phyloP scores from a whole-genome alignment of 1,139 yeast genomes.

The Arxiozyma bovina region DNA sequence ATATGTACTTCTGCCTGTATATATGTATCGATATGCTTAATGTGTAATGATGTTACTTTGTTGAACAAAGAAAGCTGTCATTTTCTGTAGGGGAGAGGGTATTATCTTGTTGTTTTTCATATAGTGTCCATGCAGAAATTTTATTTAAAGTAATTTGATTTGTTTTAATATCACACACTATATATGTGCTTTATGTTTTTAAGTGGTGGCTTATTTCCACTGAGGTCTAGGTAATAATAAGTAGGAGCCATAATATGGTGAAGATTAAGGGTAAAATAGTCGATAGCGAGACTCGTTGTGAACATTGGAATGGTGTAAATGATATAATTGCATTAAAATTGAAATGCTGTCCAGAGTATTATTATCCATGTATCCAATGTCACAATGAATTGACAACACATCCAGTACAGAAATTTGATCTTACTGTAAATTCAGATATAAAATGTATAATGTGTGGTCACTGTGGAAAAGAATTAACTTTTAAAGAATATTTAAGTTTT shows the following conservation, averaged over 20 bases:
- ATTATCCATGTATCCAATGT: conserved; percentile 27
- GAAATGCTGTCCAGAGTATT: conserved; percentile 23
- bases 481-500: conserved; percentile 15
- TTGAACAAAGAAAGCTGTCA: not conserved
- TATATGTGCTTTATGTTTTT: no score
- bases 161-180: no score
- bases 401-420: conserved; percentile 11
- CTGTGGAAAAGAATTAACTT: conserved; percentile 24
- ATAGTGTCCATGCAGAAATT: not conserved
- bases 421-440: conserved; percentile 8
- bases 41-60: not conserved
- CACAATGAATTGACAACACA: conserved; percentile 21
- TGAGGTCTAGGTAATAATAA: not conserved
- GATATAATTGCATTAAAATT: conserved; percentile 29
- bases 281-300: conserved; percentile 25
- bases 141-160: no score
- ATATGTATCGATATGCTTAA: not conserved
- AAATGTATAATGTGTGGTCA: conserved; percentile 26
- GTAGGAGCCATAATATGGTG: not conserved
- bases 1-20: no score
- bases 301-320: conserved; percentile 27
- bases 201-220: no score
- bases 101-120: no score
- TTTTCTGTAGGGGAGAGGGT: no score
- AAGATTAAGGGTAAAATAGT: conserved; percentile 17